Conservation (phyloP, 2,329 filamentous ascomycete species). For the Colletotrichum brevisporum region DNA sequence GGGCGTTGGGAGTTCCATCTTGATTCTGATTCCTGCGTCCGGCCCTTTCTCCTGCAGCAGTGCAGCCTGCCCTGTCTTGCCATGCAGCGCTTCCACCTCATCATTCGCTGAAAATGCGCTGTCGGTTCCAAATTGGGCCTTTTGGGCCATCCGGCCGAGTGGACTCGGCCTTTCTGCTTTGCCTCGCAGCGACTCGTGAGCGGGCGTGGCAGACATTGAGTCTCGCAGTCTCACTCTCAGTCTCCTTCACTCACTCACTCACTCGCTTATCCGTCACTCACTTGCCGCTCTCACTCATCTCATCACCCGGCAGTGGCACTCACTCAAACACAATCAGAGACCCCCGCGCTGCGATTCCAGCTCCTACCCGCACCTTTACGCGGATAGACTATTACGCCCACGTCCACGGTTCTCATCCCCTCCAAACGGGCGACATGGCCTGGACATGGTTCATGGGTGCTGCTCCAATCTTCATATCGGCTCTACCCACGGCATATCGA, state of each 20-base stretch:
- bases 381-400: neutral
- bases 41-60: constrained; percentile 2
- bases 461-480: constrained; percentile 16
- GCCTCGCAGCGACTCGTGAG: neutral
- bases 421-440: constrained; percentile 14
- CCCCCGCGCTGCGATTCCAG: neutral
- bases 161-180: neutral
- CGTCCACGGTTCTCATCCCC: neutral
- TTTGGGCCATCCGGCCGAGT: constrained; percentile 34
- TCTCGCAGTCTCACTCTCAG: too few species aligned
- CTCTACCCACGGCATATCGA: constrained; percentile 27
- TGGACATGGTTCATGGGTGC: constrained; percentile 29
- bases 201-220: too few species aligned
- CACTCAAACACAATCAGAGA: neutral
- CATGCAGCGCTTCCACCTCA: neutral
- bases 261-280: constrained; percentile 14
- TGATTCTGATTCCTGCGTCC: constrained; percentile 20
- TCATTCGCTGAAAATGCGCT: constrained; percentile 29
- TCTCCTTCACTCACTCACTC: neutral
- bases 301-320: neutral
- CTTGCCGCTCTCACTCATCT: constrained; percentile 5
- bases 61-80: too few species aligned
- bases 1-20: constrained; percentile 24
- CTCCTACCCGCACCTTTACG: constrained; percentile 10
- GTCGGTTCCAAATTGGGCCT: constrained; percentile 24